phyloP scores from a whole-genome alignment of 2,329 filamentous ascomycete species.

The Xylariaceae sp. region DNA sequence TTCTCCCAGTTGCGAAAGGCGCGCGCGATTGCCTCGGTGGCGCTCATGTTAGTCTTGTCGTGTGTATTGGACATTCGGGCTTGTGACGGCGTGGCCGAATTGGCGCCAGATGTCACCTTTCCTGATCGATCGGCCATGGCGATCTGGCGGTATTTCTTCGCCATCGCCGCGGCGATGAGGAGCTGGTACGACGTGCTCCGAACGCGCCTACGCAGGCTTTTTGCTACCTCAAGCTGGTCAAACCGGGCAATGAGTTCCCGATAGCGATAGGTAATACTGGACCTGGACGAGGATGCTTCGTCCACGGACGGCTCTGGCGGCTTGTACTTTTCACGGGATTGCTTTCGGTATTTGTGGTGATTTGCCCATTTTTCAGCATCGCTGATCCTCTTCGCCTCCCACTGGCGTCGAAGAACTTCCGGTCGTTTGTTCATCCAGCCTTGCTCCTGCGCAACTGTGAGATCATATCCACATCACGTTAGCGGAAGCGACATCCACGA shows the following conservation, averaged over 20 bases:
- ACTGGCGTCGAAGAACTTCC: slow-evolving; percentile 1
- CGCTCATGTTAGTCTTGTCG: slow-evolving; percentile 13
- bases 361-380: slow-evolving; percentile 2
- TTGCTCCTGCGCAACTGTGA: slow-evolving; percentile 7
- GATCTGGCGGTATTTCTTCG: slow-evolving; percentile 20
- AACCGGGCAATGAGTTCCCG: not conserved
- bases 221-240: not conserved
- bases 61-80: slow-evolving; percentile 14
- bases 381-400: not conserved
- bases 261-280: not conserved
- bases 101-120: slow-evolving; percentile 7
- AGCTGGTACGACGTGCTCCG: slow-evolving; percentile 21
- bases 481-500: not conserved
- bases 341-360: not conserved
- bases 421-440: slow-evolving; percentile 16
- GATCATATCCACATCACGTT: not conserved
- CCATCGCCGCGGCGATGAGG: slow-evolving; percentile 21
- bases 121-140: slow-evolving; percentile 12
- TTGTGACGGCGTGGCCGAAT: slow-evolving; percentile 1
- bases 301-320: no score
- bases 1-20: slow-evolving; percentile 17
- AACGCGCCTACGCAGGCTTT: slow-evolving; percentile 15
- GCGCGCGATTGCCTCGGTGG: slow-evolving; percentile 17
- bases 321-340: slow-evolving; percentile 4
- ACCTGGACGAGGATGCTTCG: no score